Conservation (phyloP, 768 basidiomycete genomes). For the Strobilomyces dryophilus region DNA sequence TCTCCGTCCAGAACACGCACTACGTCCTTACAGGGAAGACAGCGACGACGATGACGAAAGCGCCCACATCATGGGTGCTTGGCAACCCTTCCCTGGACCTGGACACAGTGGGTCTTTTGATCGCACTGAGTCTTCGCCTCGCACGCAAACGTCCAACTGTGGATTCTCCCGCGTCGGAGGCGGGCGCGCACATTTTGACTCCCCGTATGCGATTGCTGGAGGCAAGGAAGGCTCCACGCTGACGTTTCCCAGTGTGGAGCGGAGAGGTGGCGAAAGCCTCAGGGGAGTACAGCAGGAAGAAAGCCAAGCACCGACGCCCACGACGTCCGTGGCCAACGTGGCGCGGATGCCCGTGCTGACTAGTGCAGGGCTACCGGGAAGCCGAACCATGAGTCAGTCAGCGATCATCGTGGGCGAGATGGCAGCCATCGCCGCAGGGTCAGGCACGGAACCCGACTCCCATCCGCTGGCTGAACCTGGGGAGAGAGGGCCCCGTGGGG, state of each 20-base stretch:
- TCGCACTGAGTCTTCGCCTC: conserved; percentile 24
- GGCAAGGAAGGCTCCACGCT: conserved; percentile 49
- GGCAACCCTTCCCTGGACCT: conserved; percentile 66
- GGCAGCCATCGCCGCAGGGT: conserved; percentile 21
- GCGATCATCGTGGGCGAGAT: conserved; percentile 73
- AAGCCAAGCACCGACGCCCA: conserved; percentile 47
- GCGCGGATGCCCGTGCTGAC: conserved; percentile 38
- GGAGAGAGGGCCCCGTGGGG: conserved; percentile 16
- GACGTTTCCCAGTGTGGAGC: conserved; percentile 63
- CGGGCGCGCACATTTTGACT: conserved; percentile 79
- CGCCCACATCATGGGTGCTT: conserved; percentile 92
- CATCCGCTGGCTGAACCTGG: conserved; percentile 19
- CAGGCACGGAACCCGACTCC: conserved; percentile 17
- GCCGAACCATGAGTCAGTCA: conserved; percentile 78
- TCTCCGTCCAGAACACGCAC: conserved; percentile 74
- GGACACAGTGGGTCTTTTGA: conserved; percentile 22
- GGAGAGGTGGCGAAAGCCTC: conserved; percentile 25
- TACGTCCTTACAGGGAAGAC: conserved; percentile 72
- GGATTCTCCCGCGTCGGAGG: conserved; percentile 89
- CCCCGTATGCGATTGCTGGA: conserved; percentile 74
- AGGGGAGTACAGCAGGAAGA: conserved; percentile 25
- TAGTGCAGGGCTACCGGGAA: conserved; percentile 42
- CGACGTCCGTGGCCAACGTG: conserved; percentile 46
- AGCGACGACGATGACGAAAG: conserved; percentile 66
- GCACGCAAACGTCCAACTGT: conserved; percentile 35